Evolutionary conservation across 208 protist species (phyloP).

Genomic region (Acanthamoeba healyi): DNA sequence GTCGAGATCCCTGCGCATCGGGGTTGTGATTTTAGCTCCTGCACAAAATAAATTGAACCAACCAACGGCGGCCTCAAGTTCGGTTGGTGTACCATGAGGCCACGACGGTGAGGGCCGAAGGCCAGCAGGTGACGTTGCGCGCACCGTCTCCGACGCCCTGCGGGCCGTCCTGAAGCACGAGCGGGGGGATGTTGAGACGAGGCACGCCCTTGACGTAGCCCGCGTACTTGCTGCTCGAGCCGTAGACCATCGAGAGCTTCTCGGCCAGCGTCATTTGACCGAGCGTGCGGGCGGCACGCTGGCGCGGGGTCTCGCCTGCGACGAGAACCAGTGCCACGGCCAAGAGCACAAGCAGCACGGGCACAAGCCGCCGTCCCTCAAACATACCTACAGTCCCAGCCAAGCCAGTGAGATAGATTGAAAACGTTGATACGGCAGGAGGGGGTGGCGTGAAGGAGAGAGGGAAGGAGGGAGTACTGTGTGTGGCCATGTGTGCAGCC

Average conservation of each 20-base stretch:
- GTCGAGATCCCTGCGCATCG: conserved; percentile 17
- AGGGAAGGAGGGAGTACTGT: too few species aligned
- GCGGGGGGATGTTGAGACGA: conserved; percentile 78
- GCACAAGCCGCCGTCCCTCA: background rate
- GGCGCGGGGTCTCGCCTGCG: conserved; percentile 1
- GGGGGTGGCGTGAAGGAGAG: too few species aligned
- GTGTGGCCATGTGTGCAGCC: too few species aligned
- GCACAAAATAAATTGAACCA: background rate
- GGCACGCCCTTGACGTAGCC: conserved; percentile 70
- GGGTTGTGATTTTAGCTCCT: background rate
- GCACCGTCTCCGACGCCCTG: conserved; percentile 79
- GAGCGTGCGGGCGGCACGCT: conserved; percentile 33
- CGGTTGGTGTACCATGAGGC: conserved; percentile 75
- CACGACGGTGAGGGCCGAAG: conserved; percentile 82
- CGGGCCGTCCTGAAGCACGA: conserved; percentile 79
- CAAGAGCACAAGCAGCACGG: background rate
- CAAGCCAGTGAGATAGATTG: too few species aligned
- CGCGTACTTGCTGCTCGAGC: background rate
- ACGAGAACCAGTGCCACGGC: background rate
- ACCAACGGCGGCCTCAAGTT: background rate
- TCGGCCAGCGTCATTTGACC: conserved; percentile 73
- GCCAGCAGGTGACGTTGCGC: conserved; percentile 79
- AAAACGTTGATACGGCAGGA: too few species aligned
- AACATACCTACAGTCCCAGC: background rate
- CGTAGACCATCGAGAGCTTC: conserved; percentile 76